phyloP scores from a whole-genome alignment of 192 early-diverging fungal species.

The Blastocladiella britannica region DNA sequence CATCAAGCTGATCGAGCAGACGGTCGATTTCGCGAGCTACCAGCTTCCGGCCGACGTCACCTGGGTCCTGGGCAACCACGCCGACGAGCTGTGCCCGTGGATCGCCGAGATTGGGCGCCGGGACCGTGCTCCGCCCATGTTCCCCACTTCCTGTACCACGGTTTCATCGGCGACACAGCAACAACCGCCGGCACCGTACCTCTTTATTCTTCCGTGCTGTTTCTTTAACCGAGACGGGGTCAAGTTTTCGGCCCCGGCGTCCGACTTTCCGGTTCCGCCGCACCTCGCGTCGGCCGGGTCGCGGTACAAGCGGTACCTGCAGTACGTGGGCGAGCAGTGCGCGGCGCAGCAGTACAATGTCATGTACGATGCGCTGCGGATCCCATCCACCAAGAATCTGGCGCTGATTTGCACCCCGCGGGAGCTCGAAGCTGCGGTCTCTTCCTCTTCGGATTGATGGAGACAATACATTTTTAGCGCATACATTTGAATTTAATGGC shows the following conservation, averaged over 20 bases:
- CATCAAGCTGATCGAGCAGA: background rate
- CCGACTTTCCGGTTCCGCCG: constrained; percentile 1
- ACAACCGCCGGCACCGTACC: constrained; percentile 21
- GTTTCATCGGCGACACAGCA: background rate
- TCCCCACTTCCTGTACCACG: background rate
- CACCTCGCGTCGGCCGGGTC: constrained; percentile 23
- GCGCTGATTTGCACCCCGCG: constrained; percentile 38
- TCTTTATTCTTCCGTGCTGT: constrained; percentile 47
- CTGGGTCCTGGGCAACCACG: constrained; percentile 78
- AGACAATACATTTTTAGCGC: no score
- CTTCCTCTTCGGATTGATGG: no score
- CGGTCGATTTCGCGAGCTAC: background rate
- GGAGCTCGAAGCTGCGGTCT: background rate
- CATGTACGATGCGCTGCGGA: constrained; percentile 44
- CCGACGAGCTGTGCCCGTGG: constrained; percentile 73
- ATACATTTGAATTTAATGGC: no score
- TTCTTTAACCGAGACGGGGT: constrained; percentile 49
- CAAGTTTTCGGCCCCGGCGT: constrained; percentile 13
- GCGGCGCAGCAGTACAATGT: constrained; percentile 31
- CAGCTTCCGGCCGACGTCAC: constrained; percentile 14
- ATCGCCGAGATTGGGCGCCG: constrained; percentile 52
- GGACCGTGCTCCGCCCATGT: background rate
- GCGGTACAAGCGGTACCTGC: constrained; percentile 46
- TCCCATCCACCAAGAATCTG: constrained; percentile 64
- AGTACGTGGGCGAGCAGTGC: constrained; percentile 32